These are phyloP conservation scores for Orbilia quercus DNA, from an alignment of 2,329 filamentous ascomycete species.

Conservation along the genomic window DNA sequence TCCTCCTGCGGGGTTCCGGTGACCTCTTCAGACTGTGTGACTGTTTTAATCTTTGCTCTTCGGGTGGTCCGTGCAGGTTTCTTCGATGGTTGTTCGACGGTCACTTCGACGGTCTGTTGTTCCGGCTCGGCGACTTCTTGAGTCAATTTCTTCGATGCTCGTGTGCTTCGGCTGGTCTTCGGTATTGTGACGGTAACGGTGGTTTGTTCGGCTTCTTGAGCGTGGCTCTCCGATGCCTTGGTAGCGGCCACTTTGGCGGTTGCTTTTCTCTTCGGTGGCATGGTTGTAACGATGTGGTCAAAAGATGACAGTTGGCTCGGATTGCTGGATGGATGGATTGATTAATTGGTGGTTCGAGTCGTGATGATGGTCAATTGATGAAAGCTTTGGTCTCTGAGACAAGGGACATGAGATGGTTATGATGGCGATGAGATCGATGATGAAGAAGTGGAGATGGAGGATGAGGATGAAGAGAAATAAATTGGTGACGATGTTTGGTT, in stretches of 20 bases:
- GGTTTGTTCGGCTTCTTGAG: not conserved
- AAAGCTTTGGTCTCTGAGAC: not conserved
- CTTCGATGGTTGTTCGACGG: constrained; percentile 6
- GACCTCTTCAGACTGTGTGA: not conserved
- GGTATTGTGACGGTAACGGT: constrained; percentile 1
- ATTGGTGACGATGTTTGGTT: constrained; percentile 1
- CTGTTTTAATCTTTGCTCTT: constrained; percentile 2
- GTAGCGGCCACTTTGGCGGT: constrained; percentile 18
- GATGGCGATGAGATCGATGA: constrained; percentile 10
- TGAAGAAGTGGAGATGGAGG: constrained; percentile 6
- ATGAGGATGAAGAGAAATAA: not conserved
- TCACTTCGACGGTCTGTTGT: not conserved
- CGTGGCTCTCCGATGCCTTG: not conserved
- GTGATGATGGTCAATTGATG: constrained; percentile 1
- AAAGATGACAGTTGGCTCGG: not conserved
- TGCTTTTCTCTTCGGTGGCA: constrained; percentile 16
- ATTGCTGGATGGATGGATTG: not conserved
- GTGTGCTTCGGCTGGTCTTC: not conserved
- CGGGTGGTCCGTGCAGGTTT: constrained; percentile 3
- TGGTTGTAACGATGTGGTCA: not conserved
- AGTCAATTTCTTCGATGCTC: not conserved
- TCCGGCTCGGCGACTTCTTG: not conserved
- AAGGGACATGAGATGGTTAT: constrained; percentile 1
- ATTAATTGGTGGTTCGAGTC: not conserved
- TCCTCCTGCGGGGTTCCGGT: not conserved